Conservation (phyloP, 78 protist species). For the Creolimax fragrantissima region DNA sequence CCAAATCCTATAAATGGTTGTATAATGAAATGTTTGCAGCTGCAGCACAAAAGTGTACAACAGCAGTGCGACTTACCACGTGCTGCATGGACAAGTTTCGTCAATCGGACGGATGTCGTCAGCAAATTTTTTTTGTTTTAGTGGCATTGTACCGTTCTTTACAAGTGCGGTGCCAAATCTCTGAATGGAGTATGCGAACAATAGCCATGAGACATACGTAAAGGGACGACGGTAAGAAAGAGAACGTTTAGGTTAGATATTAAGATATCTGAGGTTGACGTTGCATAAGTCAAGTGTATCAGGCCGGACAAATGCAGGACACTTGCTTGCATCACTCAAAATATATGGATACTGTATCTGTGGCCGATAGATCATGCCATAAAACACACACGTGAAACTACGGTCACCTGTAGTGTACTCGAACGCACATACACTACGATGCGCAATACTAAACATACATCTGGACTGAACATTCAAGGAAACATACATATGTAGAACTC, state of each 20-base stretch:
- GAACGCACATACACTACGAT: not conserved
- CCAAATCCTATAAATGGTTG: not conserved
- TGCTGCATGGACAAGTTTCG: slow-evolving; percentile 18
- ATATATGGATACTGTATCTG: too few relatives aligned
- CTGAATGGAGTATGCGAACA: not conserved
- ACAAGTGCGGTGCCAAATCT: slow-evolving; percentile 82
- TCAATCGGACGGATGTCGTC: slow-evolving; percentile 34
- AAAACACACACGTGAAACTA: too few relatives aligned
- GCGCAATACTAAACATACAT: not conserved
- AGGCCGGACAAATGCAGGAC: too few relatives aligned
- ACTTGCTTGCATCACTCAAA: too few relatives aligned
- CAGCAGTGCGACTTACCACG: slow-evolving; percentile 23
- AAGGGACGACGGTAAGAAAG: not conserved
- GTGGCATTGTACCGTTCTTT: not conserved
- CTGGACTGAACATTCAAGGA: not conserved
- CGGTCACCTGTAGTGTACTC: not conserved
- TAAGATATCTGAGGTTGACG: too few relatives aligned
- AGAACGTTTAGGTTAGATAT: not conserved
- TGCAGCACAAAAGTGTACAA: slow-evolving; percentile 32
- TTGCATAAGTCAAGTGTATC: too few relatives aligned
- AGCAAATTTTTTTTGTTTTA: not conserved
- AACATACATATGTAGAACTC: not conserved
- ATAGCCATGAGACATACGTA: not conserved
- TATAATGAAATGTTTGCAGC: not conserved
- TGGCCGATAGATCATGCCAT: too few relatives aligned